Evolutionary conservation across 2,329 filamentous ascomycete species (phyloP).

Genomic region (Epichloe uncinata): DNA sequence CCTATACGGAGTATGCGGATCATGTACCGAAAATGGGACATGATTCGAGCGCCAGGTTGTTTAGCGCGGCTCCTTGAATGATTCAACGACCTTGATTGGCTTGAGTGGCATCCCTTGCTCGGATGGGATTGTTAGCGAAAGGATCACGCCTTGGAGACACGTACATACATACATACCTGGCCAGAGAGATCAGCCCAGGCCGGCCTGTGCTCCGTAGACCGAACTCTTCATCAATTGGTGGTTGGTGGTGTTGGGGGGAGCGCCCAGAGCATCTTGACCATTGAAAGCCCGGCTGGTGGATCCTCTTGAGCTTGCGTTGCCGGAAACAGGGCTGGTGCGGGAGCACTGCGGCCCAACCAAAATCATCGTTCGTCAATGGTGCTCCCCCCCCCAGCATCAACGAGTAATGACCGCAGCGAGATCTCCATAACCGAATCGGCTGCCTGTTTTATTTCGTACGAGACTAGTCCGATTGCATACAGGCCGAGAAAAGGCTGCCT

Average conservation of each 20-base stretch:
- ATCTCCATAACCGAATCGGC: constrained; percentile 2
- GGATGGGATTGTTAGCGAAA: no score
- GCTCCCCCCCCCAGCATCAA: neutral
- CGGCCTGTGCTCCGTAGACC: neutral
- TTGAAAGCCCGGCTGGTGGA: neutral
- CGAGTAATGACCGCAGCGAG: neutral
- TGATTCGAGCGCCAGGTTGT: neutral
- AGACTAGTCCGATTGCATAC: neutral
- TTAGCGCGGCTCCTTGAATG: no score
- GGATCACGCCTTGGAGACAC: no score
- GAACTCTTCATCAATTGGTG: no score
- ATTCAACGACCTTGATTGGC: no score
- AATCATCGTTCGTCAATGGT: neutral
- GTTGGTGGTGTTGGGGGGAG: neutral
- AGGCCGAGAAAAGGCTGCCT: neutral
- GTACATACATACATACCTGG: no score
- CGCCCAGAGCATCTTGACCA: neutral
- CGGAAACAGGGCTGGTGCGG: constrained; percentile 7
- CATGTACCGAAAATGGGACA: neutral
- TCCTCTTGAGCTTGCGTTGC: constrained; percentile 2
- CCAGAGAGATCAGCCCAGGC: no score
- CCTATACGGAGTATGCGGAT: no score
- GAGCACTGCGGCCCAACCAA: constrained; percentile 9
- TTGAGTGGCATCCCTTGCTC: no score
- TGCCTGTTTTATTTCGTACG: constrained; percentile 4